These are phyloP conservation scores for Phialophora expanda DNA, from an alignment of 2,329 filamentous ascomycete genomes.

Conservation along the genomic window DNA sequence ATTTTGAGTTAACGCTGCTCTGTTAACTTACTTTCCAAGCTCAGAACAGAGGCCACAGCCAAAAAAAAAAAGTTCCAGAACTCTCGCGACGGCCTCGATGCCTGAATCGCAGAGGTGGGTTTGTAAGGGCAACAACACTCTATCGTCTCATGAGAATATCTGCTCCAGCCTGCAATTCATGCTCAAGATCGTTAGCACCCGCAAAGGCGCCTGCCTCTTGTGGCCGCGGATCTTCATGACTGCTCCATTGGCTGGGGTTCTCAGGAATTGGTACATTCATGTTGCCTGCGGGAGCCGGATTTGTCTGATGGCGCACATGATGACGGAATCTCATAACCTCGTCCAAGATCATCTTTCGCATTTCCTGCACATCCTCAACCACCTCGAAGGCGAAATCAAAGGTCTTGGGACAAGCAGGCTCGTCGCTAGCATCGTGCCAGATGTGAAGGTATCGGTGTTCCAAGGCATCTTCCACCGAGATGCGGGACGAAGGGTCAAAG, in stretches of 20 bases:
- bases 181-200: constrained; percentile 53
- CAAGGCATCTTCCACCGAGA: constrained; percentile 91
- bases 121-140: constrained; percentile 8
- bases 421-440: constrained; percentile 97
- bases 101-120: not conserved
- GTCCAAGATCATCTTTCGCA: constrained; percentile 97
- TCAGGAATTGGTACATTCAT: constrained; percentile 67
- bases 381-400: constrained; percentile 99
- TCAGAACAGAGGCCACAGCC: not conserved
- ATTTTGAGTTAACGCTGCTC: not conserved
- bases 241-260: constrained; percentile 59
- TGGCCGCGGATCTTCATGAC: constrained; percentile 66
- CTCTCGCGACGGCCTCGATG: not conserved
- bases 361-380: constrained; percentile 91
- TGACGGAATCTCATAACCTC: constrained; percentile 87
- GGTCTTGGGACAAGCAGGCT: constrained; percentile 87
- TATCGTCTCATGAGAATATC: constrained; percentile 52
- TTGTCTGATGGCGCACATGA: constrained; percentile 57
- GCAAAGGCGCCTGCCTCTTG: constrained; percentile 58
- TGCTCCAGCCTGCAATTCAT: constrained; percentile 61
- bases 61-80: not conserved
- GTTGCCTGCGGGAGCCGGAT: constrained; percentile 41
- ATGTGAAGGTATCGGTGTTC: constrained; percentile 97
- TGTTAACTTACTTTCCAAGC: constrained; percentile 3
- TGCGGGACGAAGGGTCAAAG: constrained; percentile 91